Evolutionary conservation across 257 asterid genomes (phyloP), one percentile per base, ranked within the genome.

Genomic region (Petunia secreta): DNA sequence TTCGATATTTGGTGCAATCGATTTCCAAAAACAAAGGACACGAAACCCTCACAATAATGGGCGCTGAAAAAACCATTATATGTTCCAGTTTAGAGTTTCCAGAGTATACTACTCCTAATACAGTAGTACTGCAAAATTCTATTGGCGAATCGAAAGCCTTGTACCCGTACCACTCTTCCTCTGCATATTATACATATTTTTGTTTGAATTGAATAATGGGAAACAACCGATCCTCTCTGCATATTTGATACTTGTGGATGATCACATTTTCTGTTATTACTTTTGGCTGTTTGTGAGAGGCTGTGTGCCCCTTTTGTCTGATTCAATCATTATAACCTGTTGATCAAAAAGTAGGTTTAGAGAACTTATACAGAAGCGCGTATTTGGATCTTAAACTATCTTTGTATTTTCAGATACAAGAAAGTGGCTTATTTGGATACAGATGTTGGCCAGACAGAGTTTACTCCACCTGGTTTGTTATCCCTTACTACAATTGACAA

Each of bases 361-460:
- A 63, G 40, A 57, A 66, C 77, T 69, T 69, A 5, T 69, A 69
- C 16, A 50, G 62, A 71, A 50, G 62, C 7, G 34, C 46, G 50
- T 3, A 40, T 50, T 71, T 57, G n/a, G 62, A 71, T 50, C 36
- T 25, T 71, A 34, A 71, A 50, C 59, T 37, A 0, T 64, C 58
- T 44, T 79, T 79, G 82, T 54, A 15, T 34, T 80, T 80, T 83
- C 91, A 96, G 99, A 89, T 93, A 90, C 86, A 88, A 86, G 81
- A 92, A 83, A 58, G 98, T 94, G 81, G 97, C 97, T 86, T 96
- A 89, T 85, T 92, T 96, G 83, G 99, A 96, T 84, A 96, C 98
- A 59, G 99, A 96, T 87, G 98, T 92, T 84, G 98, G 98, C 74
- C 99, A 94, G 91, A 81, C 98, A 7, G 99, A 94, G 87, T 96